Evolutionary conservation across 1,139 yeast species (phyloP).

Genomic region (Sugiyamaella grinbergsii): DNA sequence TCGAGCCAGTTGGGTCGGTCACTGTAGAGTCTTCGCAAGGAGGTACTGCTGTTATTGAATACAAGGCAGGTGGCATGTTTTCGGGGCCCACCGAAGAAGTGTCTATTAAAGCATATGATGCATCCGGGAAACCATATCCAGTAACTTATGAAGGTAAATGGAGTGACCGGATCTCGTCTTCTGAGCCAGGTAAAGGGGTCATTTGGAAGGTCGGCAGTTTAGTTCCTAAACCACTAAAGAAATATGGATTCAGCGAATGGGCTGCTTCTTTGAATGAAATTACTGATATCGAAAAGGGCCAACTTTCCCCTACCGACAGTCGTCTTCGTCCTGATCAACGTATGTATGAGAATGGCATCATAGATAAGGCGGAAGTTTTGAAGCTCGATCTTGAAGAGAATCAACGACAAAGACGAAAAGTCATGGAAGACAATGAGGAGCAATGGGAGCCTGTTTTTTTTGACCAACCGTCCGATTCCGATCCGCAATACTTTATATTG

Average conservation of each 20-base stretch:
- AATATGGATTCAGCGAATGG: conserved; percentile 84
- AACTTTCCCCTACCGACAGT: conserved; percentile 83
- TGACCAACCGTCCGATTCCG: conserved; percentile 37
- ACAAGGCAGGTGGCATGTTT: conserved; percentile 67
- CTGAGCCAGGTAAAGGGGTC: conserved; percentile 39
- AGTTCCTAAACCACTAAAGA: conserved; percentile 58
- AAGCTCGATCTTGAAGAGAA: conserved; percentile 73
- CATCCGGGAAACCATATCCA: conserved; percentile 39
- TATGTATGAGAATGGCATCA: conserved; percentile 66
- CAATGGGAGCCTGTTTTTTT: conserved; percentile 66
- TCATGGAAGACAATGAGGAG: conserved; percentile 50
- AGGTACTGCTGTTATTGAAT: conserved; percentile 66
- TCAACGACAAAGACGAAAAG: conserved; percentile 77
- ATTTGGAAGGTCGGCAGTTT: conserved; percentile 72
- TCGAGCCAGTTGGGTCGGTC: conserved; percentile 80
- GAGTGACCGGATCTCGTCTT: conserved; percentile 62
- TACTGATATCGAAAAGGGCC: conserved; percentile 64
- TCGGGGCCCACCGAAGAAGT: conserved; percentile 87
- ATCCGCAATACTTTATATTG: conserved; percentile 58
- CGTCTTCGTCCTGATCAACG: conserved; percentile 85
- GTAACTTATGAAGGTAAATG: conserved; percentile 65
- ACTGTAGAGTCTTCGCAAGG: conserved; percentile 71
- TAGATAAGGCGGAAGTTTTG: conserved; percentile 67
- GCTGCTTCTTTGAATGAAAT: conserved; percentile 81
- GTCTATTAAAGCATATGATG: conserved; percentile 54